Conservation (phyloP, 176 grass and related monocot species). For the Thinopyrum elongatum region DNA sequence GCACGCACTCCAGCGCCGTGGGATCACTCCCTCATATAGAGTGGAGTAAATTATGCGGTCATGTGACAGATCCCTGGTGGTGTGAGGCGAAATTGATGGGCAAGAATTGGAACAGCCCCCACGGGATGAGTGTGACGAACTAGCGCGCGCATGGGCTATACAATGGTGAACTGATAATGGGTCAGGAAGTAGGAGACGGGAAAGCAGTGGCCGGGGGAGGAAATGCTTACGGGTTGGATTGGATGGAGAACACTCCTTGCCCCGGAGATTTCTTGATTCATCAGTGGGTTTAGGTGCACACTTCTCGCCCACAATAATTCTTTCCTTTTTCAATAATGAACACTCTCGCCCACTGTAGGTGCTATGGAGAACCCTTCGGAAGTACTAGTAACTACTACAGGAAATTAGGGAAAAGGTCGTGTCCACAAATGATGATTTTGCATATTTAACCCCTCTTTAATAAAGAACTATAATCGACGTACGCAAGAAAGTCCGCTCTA, state of each 20-base stretch:
- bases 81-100: background rate
- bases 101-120: background rate
- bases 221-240: background rate
- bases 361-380: too few relatives aligned
- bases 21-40: background rate
- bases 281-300: background rate
- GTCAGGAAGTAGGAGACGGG: background rate
- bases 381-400: too few relatives aligned
- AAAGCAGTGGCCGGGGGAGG: background rate
- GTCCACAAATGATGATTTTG: too few relatives aligned
- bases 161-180: background rate
- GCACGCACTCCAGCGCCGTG: background rate
- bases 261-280: background rate
- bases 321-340: too few relatives aligned
- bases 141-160: background rate
- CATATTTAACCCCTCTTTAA: too few relatives aligned
- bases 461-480: too few relatives aligned
- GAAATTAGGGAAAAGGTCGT: too few relatives aligned
- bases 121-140: too few relatives aligned
- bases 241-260: background rate
- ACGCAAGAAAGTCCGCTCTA: too few relatives aligned
- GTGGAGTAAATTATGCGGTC: background rate
- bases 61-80: background rate
- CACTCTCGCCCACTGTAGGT: too few relatives aligned
- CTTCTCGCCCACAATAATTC: background rate